Evolutionary conservation across 2,329 filamentous ascomycete species (phyloP), one percentile per base, ranked within the genome.

Genomic region (Furcasterigmium furcatum): DNA sequence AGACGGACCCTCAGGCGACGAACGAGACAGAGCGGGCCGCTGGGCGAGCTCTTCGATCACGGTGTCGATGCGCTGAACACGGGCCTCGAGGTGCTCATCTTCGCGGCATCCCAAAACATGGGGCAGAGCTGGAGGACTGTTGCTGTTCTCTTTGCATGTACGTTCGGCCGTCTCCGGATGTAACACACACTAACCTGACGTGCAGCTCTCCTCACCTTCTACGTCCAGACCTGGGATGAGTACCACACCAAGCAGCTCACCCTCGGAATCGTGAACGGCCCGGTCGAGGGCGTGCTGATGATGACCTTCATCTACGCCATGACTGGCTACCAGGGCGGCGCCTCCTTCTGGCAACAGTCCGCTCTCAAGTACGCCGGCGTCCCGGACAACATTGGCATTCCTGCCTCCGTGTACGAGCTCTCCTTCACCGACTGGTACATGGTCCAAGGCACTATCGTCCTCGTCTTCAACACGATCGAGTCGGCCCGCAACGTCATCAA

Each of bases 211-310:
- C 75, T 95, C 58, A 96, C 94, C n/a, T 99, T 99, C 68, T 97
- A 97, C 66, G 87, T 97, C 35, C 94, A 97, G 66, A 97, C 94
- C 27, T 99, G 94, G 94, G 94, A 99, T 62, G 94, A 97, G 66
- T 99, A 97, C 70, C 92, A 97, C 71, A 99, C 94, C 43, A 91
- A 96, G 67, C 94, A 91, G 4, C 80, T 99, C 40, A 96, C 91
- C 2, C 80, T 99, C 6, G 94, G 94, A 48, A 73, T 97, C 51
- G 78, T 99, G 54, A 96, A 92, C 53, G 94, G 94, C 1, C 94
- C 94, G 4, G 94, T 99, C 30, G 94, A 99, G 69, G 94, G 94
- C 43, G 86, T 99, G 46, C 70, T 97, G 39, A 91, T 89, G 34
- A 77, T 99, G 18, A 85, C 89, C 57, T 63, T 79, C 45, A 84